Percentiles rank a stretch among this genome's conserved stretches.
Conservation (phyloP, 2,329 filamentous ascomycete genomes). For the Cladosporium sp. region DNA sequence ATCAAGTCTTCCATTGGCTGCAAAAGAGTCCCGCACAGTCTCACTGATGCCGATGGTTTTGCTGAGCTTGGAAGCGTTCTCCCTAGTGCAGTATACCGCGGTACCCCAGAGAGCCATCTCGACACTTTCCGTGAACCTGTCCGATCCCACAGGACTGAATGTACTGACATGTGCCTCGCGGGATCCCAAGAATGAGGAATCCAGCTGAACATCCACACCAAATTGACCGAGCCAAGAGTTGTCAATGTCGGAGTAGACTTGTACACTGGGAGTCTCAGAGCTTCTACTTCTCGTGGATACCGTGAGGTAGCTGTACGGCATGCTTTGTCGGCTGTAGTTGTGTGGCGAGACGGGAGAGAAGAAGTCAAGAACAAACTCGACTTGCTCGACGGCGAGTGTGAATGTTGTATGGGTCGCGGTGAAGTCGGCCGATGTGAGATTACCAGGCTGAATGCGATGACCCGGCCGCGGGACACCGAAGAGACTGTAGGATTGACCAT, state of each 20-base stretch:
- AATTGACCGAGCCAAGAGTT: constrained; percentile 40
- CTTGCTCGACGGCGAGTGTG: constrained; percentile 34
- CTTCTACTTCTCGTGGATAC: constrained; percentile 29
- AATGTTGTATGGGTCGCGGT: constrained; percentile 42
- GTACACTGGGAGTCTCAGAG: constrained; percentile 28
- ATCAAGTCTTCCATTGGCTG: constrained; percentile 28
- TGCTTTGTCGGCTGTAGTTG: constrained; percentile 40
- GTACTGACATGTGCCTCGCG: constrained; percentile 30
- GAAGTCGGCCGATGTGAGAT: constrained; percentile 35
- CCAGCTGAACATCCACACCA: constrained; percentile 14
- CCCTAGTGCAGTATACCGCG: constrained; percentile 37
- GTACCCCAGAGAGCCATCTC: constrained; percentile 43
- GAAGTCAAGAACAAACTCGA: constrained; percentile 39
- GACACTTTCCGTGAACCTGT: constrained; percentile 32
- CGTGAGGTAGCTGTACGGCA: constrained; percentile 43
- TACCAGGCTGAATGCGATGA: constrained; percentile 29
- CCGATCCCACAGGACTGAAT: constrained; percentile 30
- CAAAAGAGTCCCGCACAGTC: constrained; percentile 32
- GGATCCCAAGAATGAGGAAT: not conserved
- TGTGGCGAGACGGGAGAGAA: constrained; percentile 42
- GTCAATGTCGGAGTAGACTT: constrained; percentile 43
- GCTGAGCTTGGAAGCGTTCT: constrained; percentile 25
- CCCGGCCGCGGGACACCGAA: constrained; percentile 35
- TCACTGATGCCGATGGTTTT: constrained; percentile 29
- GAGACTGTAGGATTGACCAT: constrained; percentile 39